phyloP scores from a whole-genome alignment of 2,329 filamentous ascomycete species.

The Harringtonia aguacate region DNA sequence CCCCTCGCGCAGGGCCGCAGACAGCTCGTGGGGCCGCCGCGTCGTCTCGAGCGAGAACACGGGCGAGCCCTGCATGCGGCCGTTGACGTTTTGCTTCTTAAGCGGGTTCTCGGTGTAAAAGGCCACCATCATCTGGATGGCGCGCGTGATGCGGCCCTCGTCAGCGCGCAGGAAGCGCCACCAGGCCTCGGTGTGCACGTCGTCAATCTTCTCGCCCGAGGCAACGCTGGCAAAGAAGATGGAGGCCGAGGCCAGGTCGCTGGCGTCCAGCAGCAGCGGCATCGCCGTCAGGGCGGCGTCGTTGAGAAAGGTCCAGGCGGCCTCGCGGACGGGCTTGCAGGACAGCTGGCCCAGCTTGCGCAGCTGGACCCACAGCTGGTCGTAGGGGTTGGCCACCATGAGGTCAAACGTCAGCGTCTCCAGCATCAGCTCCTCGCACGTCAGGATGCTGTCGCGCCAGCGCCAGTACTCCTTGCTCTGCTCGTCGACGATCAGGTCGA shows the following conservation, averaged over 20 bases:
- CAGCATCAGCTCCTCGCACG: slow-evolving; percentile 85
- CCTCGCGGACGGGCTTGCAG: slow-evolving; percentile 13
- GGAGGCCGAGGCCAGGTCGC: slow-evolving; percentile 73
- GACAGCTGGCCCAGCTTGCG: slow-evolving; percentile 10
- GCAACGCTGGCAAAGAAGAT: slow-evolving; percentile 80
- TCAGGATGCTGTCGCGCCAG: slow-evolving; percentile 89
- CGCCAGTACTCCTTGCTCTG: slow-evolving; percentile 98
- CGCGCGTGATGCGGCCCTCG: slow-evolving; percentile 57
- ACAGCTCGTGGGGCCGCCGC: slow-evolving; percentile 35
- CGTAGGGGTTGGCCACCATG: slow-evolving; percentile 80
- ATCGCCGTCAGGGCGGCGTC: slow-evolving; percentile 78
- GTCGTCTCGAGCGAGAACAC: slow-evolving; percentile 46
- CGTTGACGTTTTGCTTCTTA: slow-evolving; percentile 39
- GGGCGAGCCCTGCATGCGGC: slow-evolving; percentile 36
- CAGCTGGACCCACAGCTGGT: slow-evolving; percentile 71
- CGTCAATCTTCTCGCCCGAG: slow-evolving; percentile 63
- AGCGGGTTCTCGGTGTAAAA: slow-evolving; percentile 57
- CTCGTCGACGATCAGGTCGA: slow-evolving; percentile 82
- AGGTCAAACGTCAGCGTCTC: slow-evolving; percentile 91
- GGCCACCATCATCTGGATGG: slow-evolving; percentile 65
- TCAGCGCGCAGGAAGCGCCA: slow-evolving; percentile 71
- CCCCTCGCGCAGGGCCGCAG: too few species aligned
- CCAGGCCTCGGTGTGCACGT: slow-evolving; percentile 69
- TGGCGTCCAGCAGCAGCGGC: slow-evolving; percentile 68
- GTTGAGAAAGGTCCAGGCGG: slow-evolving; percentile 77